phyloP scores from a whole-genome alignment of 2,329 filamentous ascomycete species.

The Talaromyces sp. region DNA sequence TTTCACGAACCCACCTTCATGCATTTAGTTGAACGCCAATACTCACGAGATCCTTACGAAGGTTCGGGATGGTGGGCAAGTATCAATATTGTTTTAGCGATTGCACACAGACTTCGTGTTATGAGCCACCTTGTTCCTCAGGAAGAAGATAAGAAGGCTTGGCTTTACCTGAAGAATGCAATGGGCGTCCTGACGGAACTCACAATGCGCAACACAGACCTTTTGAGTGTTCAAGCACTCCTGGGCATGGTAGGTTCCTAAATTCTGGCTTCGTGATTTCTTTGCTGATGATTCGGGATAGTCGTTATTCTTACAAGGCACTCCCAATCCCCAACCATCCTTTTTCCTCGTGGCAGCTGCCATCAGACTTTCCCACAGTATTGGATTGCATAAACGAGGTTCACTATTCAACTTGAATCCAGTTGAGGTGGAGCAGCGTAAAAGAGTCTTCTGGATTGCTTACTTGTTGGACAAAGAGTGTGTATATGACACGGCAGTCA shows the following conservation, averaged over 20 bases:
- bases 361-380: slow-evolving; percentile 84
- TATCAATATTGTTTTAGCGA: slow-evolving; percentile 88
- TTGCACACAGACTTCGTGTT: slow-evolving; percentile 82
- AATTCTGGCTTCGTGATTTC: not conserved
- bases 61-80: slow-evolving; percentile 98
- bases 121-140: slow-evolving; percentile 91
- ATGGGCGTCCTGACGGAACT: slow-evolving; percentile 89
- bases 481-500: slow-evolving; percentile 18
- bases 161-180: slow-evolving; percentile 94
- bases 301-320: slow-evolving; percentile 89
- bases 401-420: slow-evolving; percentile 90
- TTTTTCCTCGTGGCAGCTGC: slow-evolving; percentile 88
- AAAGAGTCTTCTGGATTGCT: slow-evolving; percentile 71
- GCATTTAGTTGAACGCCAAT: slow-evolving; percentile 91
- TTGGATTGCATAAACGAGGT: slow-evolving; percentile 89
- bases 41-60: slow-evolving; percentile 85
- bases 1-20: slow-evolving; percentile 98
- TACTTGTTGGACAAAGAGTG: slow-evolving; percentile 69
- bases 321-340: slow-evolving; percentile 90
- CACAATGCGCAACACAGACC: slow-evolving; percentile 91
- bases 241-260: slow-evolving; percentile 67
- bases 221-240: slow-evolving; percentile 89
- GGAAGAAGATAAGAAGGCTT: slow-evolving; percentile 90
- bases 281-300: slow-evolving; percentile 23
- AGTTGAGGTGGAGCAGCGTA: slow-evolving; percentile 87